Percentiles rank a stretch among this genome's conserved stretches.
These are phyloP conservation scores for Phytophthora cactorum DNA, from an alignment of 352 stramenopile species.

Conservation along the genomic window DNA sequence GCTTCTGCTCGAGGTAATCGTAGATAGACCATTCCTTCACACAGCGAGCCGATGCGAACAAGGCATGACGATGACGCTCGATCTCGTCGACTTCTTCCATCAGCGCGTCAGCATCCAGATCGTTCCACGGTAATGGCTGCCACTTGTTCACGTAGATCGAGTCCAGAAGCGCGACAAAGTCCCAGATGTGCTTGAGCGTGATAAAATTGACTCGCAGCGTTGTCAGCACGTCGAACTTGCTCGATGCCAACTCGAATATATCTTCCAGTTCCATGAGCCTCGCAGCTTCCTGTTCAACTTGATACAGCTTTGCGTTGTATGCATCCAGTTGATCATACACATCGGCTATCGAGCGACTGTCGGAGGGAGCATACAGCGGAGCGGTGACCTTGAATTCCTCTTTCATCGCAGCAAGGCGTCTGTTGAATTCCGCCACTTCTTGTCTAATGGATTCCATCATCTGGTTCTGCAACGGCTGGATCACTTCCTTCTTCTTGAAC, in stretches of 20 bases:
- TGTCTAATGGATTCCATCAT: constrained; percentile 85
- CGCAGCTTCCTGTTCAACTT: constrained; percentile 85
- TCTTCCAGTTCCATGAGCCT: constrained; percentile 93
- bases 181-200: constrained; percentile 93
- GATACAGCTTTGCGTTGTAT: constrained; percentile 79
- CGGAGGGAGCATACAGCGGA: constrained; percentile 51
- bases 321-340: constrained; percentile 90
- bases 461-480: constrained; percentile 90
- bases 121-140: constrained; percentile 87
- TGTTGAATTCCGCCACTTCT: constrained; percentile 79
- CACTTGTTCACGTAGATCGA: constrained; percentile 80
- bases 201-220: constrained; percentile 88
- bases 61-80: constrained; percentile 58
- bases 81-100: constrained; percentile 91
- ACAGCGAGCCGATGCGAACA: constrained; percentile 55
- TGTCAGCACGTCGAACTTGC: constrained; percentile 81
- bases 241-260: constrained; percentile 93
- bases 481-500: constrained; percentile 93
- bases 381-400: constrained; percentile 69
- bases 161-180: constrained; percentile 91
- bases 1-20: constrained; percentile 87
- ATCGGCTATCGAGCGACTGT: constrained; percentile 47
- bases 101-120: constrained; percentile 89
- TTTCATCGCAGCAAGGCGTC: constrained; percentile 64
- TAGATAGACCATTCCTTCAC: constrained; percentile 95